phyloP scores from a whole-genome alignment of 306 rosid species.

The Acacia melanoxylon region DNA sequence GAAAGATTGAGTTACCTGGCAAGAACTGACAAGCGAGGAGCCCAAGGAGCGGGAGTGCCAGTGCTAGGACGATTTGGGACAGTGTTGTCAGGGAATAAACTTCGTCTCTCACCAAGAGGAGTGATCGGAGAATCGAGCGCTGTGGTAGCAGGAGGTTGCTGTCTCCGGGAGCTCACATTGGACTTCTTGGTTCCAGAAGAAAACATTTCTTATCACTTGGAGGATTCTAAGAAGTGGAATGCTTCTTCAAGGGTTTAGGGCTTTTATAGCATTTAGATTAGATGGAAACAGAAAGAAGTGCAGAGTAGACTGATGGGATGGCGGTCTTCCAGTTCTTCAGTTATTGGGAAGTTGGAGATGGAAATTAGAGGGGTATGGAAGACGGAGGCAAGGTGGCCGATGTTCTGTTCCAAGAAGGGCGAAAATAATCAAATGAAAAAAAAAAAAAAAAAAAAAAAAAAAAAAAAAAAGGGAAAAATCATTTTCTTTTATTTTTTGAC shows the following conservation, averaged over 20 bases:
- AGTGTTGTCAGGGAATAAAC: constrained; percentile 32
- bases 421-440: too few species aligned
- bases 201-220: constrained; percentile 51
- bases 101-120: constrained; percentile 47
- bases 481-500: too few species aligned
- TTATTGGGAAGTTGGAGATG: not conserved
- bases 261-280: constrained; percentile 32
- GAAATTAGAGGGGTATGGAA: not conserved
- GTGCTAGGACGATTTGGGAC: constrained; percentile 77
- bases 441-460: too few species aligned
- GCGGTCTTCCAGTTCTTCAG: not conserved
- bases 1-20: constrained; percentile 56
- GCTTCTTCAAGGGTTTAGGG: constrained; percentile 44
- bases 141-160: constrained; percentile 25
- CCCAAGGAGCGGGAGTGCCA: constrained; percentile 99
- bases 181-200: constrained; percentile 71
- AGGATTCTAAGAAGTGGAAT: not conserved
- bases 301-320: not conserved
- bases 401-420: not conserved
- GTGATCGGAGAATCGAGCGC: constrained; percentile 60
- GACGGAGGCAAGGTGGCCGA: not conserved
- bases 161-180: constrained; percentile 43
- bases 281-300: not conserved
- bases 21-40: constrained; percentile 86
- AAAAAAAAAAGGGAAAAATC: too few species aligned